Base-by-base conservation (phyloP, 768 basidiomycete species). In the Leucocoprinus sp. region DNA sequence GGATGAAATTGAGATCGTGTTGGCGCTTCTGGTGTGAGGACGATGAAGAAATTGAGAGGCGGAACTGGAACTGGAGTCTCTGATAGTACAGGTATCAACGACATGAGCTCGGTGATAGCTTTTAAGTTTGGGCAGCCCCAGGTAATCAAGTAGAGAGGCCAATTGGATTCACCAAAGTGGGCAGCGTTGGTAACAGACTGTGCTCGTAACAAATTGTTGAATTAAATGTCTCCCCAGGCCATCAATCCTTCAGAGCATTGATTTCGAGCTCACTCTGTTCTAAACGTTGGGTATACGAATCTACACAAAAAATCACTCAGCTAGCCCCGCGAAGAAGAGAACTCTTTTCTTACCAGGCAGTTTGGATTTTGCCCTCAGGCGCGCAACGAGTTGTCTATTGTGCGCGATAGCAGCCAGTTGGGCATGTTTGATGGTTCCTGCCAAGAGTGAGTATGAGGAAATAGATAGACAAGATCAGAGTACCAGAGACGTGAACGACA, bases 361-460 rank as follows among this genome's bases (percentile, higher is more conserved):
- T 34, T 76, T 72, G 2, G 76, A 66, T 11, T 64, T 58, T 3
- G 75, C 74, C 37, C 82, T 63, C 54, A 80, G 80, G 11, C 82
- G 71, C 5, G 84, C 87, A 27, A 91, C 69, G 5, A 85, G 69
- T 41, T 77, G 71, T 23, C 83, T 67, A 55, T 91, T 86, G 53
- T 90, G 79, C 26, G 72, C 64, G 29, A 90, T 82, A 2, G 86
- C 84, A 4, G 84, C 82, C 0, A 85, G 61, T 54, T 93, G 90
- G 0, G 78, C 77, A 39, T 93, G 89, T 60, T 84, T 90, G 47
- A 93, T 85, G 0, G 90, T 93, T 0, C 92, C 91, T 91, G 24
- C 17, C 27, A 19, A 7, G 8, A 23, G 8, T 3, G 21, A 17
- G 18, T 22, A 24, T 7, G 36, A n/a, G 35, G 43, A 6, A 15